Conservation (phyloP, 805 yeast genomes). For the Pichia ethanolica region DNA sequence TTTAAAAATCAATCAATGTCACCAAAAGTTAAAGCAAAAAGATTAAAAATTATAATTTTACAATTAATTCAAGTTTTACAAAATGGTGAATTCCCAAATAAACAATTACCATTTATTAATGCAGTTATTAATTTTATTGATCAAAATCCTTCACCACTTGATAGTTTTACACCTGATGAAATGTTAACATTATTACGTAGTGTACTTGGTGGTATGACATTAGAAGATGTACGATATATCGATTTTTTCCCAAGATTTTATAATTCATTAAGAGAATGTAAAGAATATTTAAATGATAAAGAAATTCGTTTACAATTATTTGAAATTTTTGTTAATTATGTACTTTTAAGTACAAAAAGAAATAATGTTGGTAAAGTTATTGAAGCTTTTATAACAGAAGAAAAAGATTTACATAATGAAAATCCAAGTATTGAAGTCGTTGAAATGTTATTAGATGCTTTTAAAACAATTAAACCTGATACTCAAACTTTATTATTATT, state of each 20-base stretch:
- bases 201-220: slow-evolving; percentile 23
- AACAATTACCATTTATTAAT: slow-evolving; percentile 24
- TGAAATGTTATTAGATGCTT: slow-evolving; percentile 25
- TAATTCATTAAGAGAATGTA: slow-evolving; percentile 21
- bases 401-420: slow-evolving; percentile 10
- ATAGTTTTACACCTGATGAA: slow-evolving; percentile 17
- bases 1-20: slow-evolving; percentile 19
- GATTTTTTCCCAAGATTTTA: slow-evolving; percentile 31
- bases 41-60: slow-evolving; percentile 17
- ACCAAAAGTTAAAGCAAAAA: slow-evolving; percentile 21
- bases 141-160: slow-evolving; percentile 19
- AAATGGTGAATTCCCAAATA: slow-evolving; percentile 17
- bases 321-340: slow-evolving; percentile 28
- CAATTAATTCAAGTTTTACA: slow-evolving; percentile 17
- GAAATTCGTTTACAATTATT: slow-evolving; percentile 23
- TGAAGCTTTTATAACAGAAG: slow-evolving; percentile 24
- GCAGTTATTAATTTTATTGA: slow-evolving; percentile 26
- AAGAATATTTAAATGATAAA: slow-evolving; percentile 15
- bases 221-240: slow-evolving; percentile 21
- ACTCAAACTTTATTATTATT: slow-evolving; percentile 20
- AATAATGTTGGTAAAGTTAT: slow-evolving; percentile 18
- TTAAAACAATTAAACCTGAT: slow-evolving; percentile 23
- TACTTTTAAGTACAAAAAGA: slow-evolving; percentile 25
- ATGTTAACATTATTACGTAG: slow-evolving; percentile 19
- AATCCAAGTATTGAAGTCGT: slow-evolving; percentile 20